Evolutionary conservation across 2,329 filamentous ascomycete species (phyloP).

Genomic region (Coniochaeta pulveracea): DNA sequence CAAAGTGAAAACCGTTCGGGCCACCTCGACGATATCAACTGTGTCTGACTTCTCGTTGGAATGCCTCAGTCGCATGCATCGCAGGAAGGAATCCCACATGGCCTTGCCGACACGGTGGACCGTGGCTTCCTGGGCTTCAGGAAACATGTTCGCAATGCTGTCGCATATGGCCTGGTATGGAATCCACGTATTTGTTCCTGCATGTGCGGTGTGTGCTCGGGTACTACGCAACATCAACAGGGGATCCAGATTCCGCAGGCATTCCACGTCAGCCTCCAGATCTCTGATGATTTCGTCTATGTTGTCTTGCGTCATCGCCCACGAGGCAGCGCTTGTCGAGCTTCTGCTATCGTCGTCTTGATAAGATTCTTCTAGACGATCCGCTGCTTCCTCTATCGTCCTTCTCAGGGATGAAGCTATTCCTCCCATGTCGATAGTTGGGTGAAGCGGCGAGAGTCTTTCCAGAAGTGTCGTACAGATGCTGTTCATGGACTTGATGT

Average conservation of each 20-base stretch:
- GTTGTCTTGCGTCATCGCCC: background rate
- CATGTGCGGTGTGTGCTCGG: background rate
- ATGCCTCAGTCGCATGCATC: background rate
- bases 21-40: background rate
- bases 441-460: background rate
- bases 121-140: background rate
- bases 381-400: background rate
- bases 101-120: background rate
- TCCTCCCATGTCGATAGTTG: background rate
- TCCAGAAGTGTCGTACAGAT: background rate
- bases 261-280: background rate
- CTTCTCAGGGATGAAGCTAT: background rate
- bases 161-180: background rate
- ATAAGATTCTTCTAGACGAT: background rate
- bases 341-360: slow-evolving; percentile 1
- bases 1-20: background rate
- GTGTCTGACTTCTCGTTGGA: background rate
- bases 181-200: background rate
- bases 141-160: slow-evolving; percentile 1
- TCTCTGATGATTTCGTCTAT: slow-evolving; percentile 1
- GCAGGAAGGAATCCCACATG: background rate
- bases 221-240: background rate
- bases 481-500: background rate
- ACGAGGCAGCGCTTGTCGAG: background rate
- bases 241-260: background rate